Conservation (phyloP, 805 yeast species). For the Dipodascus albidus region DNA sequence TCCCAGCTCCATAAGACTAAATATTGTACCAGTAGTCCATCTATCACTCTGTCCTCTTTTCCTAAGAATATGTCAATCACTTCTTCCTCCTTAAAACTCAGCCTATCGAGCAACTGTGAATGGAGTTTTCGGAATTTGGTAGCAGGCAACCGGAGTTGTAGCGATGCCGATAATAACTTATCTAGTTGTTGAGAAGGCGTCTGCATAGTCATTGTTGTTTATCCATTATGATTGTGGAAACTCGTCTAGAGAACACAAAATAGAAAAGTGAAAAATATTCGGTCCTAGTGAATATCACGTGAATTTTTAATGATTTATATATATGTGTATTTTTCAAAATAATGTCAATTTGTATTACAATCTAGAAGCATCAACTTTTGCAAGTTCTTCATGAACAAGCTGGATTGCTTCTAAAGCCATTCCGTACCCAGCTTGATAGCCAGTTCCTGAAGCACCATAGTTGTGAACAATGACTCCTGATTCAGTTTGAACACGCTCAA, state of each 20-base stretch:
- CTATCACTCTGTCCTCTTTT: background rate
- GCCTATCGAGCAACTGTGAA: background rate
- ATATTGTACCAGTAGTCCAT: background rate
- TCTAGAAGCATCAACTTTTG: background rate
- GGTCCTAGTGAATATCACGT: background rate
- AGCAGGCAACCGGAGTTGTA: background rate
- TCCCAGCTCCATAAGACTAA: background rate
- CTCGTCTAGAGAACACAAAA: background rate
- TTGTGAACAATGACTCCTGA: slow-evolving; percentile 47
- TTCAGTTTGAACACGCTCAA: slow-evolving; percentile 38
- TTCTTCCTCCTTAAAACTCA: background rate
- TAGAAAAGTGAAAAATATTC: background rate
- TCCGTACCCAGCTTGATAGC: slow-evolving; percentile 65
- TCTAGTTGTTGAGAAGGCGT: background rate
- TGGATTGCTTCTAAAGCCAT: slow-evolving; percentile 36
- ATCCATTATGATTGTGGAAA: background rate
- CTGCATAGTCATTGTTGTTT: background rate
- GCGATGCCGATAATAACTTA: background rate
- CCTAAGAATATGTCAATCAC: background rate
- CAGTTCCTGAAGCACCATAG: slow-evolving; percentile 71
- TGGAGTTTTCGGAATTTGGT: background rate
- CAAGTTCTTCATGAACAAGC: background rate
- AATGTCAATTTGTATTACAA: background rate
- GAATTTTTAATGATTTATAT: too few relatives aligned
- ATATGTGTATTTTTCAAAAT: too few relatives aligned